Conservation (phyloP, 2,329 filamentous ascomycete species). For the Knufia fluminis region DNA sequence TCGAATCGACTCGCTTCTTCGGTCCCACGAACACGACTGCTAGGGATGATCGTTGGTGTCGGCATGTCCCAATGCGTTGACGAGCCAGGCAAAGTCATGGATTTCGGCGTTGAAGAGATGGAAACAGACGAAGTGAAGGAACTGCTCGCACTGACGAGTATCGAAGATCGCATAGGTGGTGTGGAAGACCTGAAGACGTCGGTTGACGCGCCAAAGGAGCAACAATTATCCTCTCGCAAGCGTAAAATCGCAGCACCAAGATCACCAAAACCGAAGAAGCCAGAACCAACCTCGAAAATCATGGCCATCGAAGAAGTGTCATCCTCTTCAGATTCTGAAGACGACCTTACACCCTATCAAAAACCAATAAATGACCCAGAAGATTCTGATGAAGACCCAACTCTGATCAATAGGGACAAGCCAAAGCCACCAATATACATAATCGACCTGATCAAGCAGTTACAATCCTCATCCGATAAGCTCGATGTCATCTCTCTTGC, state of each 20-base stretch:
- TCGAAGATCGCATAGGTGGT: slow-evolving; percentile 55
- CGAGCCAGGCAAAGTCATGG: slow-evolving; percentile 59
- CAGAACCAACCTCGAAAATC: slow-evolving; percentile 33
- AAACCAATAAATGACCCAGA: slow-evolving; percentile 83
- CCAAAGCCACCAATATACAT: slow-evolving; percentile 65
- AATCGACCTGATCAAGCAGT: slow-evolving; percentile 22
- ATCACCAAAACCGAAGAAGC: slow-evolving; percentile 14
- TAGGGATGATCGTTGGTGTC: slow-evolving; percentile 83
- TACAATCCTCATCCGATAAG: slow-evolving; percentile 67
- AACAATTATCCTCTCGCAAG: slow-evolving; percentile 17
- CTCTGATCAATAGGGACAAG: slow-evolving; percentile 73
- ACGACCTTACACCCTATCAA: slow-evolving; percentile 65
- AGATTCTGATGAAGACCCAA: slow-evolving; percentile 89
- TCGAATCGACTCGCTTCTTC: slow-evolving; percentile 77
- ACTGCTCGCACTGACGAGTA: slow-evolving; percentile 58
- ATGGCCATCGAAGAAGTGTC: slow-evolving; percentile 55
- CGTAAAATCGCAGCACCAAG: slow-evolving; percentile 6
- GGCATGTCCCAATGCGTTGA: slow-evolving; percentile 58
- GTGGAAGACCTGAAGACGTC: slow-evolving; percentile 40
- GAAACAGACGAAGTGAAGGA: slow-evolving; percentile 62
- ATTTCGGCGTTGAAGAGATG: slow-evolving; percentile 76
- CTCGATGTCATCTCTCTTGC: slow-evolving; percentile 78
- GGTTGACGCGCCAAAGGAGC: slow-evolving; percentile 14
- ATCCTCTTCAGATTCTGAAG: slow-evolving; percentile 46
- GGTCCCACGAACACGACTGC: slow-evolving; percentile 63